phyloP scores from a whole-genome alignment of 192 early-diverging fungal genomes.

The Rhizoclosmatium globosum region DNA sequence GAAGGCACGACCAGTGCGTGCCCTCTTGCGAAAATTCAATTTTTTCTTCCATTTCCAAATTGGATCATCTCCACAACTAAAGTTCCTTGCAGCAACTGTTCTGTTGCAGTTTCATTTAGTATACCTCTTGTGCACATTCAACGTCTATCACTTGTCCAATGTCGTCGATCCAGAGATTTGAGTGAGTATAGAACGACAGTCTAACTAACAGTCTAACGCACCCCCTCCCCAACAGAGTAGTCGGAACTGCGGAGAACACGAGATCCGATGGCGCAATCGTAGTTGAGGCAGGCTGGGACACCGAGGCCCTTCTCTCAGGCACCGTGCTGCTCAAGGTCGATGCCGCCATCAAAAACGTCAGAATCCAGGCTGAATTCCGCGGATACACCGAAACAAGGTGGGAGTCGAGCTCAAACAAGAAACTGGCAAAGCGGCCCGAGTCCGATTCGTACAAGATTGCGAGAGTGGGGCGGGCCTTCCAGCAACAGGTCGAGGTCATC shows the following conservation, averaged over 20 bases:
- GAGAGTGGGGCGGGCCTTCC: conserved; percentile 11
- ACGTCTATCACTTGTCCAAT: background rate
- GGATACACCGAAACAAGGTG: conserved; percentile 33
- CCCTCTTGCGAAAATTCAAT: no score
- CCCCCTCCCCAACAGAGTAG: background rate
- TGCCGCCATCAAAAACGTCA: conserved; percentile 29
- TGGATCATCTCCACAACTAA: no score
- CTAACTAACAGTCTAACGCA: background rate
- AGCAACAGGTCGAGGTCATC: conserved; percentile 29
- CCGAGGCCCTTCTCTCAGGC: background rate
- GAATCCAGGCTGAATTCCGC: conserved; percentile 27
- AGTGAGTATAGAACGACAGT: background rate
- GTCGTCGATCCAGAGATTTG: background rate
- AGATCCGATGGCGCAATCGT: background rate
- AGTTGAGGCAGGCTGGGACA: conserved; percentile 12
- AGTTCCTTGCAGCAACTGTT: no score
- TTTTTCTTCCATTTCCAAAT: no score
- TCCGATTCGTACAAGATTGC: conserved; percentile 2
- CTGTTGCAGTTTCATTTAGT: no score
- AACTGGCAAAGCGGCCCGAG: background rate
- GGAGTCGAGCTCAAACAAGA: background rate
- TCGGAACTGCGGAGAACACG: background rate
- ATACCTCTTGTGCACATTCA: no score
- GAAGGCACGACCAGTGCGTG: no score
- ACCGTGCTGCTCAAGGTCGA: conserved; percentile 27